Base-by-base conservation (phyloP, 2,329 filamentous ascomycete genomes). In the Rhytidhysteron rufulum region DNA sequence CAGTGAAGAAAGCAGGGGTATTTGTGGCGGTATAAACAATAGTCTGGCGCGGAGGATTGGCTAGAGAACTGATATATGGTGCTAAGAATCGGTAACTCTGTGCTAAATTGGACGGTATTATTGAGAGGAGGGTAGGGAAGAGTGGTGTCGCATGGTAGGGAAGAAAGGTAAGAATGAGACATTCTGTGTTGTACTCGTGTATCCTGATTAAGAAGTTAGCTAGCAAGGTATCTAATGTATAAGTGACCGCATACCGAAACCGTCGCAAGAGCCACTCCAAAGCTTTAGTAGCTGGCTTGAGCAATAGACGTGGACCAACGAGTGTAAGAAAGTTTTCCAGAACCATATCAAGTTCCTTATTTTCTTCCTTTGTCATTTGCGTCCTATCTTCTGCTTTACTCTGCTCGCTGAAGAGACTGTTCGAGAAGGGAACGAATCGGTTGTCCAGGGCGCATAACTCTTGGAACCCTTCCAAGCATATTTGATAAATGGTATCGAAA, bases 201-300 rank as follows among this genome's bases (percentile, higher is more conserved):
- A 95, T 82, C 53, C 90, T 94, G 52, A 32, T 20, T 18, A 50
- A 52, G 34, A 47, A 46, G 31, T 11, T 10, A 22, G 21, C n/a
- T 30, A 11, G 33, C 30, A 33, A 30, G 17, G 17, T 6, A n/a
- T 5, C 24, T 20, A 39, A 37, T 2, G 21, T 31, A 19, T 34
- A 37, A 34, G 25, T 18, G 41, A 51, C 43, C 43, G 54, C 75
- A 46, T 71, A 94, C 88, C 84, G 82, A 59, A 97, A 98, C 56
- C 91, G 78, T 57, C 93, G 77, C 40, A 98, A 79, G 34, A 98
- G 77, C 93, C 93, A 99, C 71, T 99, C 94, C 27, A 97, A 75
- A 13, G 90, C 83, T 68, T 94, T 95, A 39, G 95, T 80, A 1
- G 88, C 88, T 30, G 93, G 91, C 70, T 85, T 89, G 22, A 99